phyloP scores from a whole-genome alignment of 495 filamentous ascomycete genomes.

The Lepidopterella palustris region DNA sequence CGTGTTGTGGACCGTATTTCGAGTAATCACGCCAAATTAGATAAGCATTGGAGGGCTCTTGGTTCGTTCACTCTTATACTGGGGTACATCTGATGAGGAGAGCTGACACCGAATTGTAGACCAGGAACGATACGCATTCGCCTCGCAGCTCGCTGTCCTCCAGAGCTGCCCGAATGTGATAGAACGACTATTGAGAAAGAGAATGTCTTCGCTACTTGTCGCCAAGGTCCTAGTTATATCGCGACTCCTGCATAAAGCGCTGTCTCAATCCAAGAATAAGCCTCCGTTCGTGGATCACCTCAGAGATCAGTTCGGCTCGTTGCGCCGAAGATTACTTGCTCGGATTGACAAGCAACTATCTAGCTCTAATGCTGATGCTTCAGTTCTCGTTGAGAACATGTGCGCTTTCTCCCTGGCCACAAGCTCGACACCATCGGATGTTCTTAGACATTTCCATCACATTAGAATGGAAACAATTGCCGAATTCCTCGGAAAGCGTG shows the following conservation, averaged over 20 bases:
- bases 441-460: constrained; percentile 72
- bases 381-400: constrained; percentile 61
- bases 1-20: constrained; percentile 62
- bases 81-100: too few species aligned
- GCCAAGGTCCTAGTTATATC: constrained; percentile 78
- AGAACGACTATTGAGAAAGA: constrained; percentile 51
- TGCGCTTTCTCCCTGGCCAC: constrained; percentile 78
- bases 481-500: constrained; percentile 45
- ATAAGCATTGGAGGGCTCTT: constrained; percentile 34
- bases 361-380: constrained; percentile 42
- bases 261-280: constrained; percentile 47
- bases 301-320: constrained; percentile 52
- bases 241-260: constrained; percentile 60
- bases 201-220: constrained; percentile 56
- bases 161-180: constrained; percentile 51
- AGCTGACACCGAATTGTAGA: constrained; percentile 41
- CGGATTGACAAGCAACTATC: constrained; percentile 64
- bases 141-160: constrained; percentile 57
- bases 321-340: constrained; percentile 55
- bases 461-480: constrained; percentile 62
- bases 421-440: constrained; percentile 73
- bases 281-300: constrained; percentile 55
- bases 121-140: constrained; percentile 48
- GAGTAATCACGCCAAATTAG: constrained; percentile 54
- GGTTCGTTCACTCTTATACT: too few species aligned